Evolutionary conservation across 140 eudicot genomes (phyloP), one percentile per base, ranked within the genome.

Genomic region (Senecio squalidus): DNA sequence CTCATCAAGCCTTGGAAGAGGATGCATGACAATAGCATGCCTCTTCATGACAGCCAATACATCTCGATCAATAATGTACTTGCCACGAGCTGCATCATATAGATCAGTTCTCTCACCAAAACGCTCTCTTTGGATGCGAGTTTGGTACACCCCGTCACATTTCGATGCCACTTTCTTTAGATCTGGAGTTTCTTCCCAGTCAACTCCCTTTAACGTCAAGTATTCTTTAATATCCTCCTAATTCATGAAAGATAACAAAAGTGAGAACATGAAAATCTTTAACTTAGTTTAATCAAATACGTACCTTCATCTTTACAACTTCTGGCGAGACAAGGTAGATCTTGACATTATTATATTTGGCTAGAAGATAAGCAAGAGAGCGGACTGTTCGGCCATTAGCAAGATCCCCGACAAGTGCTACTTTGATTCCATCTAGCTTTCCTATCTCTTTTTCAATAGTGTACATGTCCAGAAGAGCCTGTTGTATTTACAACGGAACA

Each of bases 1-100:
- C 98, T 92, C 98, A 65, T 92, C 98, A 25, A 92, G 98, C 75
- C 98, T 76, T n/a, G 98, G 98, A n/a, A 87, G 79, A 55, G 98
- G 98, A 68, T 92, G 98, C 98, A 92, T 92, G 70, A 92, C 78
- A 25, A 92, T 79, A 14, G 98, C 93, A 58, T 92, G 98, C 71
- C 81, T 84, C 78, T 87, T 95, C 96, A 92, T 87, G 31, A 78
- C 93, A 68, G 55, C 58, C 74, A 92, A 75, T 16, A 87, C 89
- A 47, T 56, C 71, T 17, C 22, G 49, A 62, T 92, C 82, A 46
- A 87, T 84, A 49, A 92, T 92, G 71, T 92, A 92, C 73, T 87
- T 87, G 54, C 98, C 98, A 56, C 95, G 78, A 31, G 96, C 98
- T 69, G 71, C 82, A 34, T 92, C 94, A 56, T 92, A 92, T 4